Evolutionary conservation across 352 stramenopile genomes (phyloP), one percentile per base, ranked within the genome.

Genomic region (Blastocystis hominis): DNA sequence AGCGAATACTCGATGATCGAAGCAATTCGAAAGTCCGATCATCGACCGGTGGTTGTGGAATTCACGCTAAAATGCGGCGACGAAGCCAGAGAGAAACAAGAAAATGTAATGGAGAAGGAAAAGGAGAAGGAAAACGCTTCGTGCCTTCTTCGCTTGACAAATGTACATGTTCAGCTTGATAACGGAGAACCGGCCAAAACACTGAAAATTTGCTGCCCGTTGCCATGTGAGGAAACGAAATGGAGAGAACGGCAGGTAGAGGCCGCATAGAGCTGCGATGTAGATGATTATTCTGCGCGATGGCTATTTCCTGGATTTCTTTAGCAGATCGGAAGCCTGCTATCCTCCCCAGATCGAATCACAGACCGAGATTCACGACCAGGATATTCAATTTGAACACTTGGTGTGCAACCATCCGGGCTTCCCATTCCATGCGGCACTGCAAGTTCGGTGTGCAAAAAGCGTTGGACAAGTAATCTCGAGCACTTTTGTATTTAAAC

Each of bases 1-100:
- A 78, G 68, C 3, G 68, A 78, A 13, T 78, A 78, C 20, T 20
- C 13, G 2, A 78, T 78, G 68, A 56, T 44, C 53, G 68, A 78
- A 40, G 42, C 34, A 2, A 50, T 78, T 4, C 38, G 9, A 46
- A 56, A 78, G 36, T 78, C 68, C 9, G 68, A 78, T 38, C 68
- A 78, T 24, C 38, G 68, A 10, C 68, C 68, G 24, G 68, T 78
- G 3, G 30, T 61, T 3, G 59, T 40, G 34, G 68, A 78, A 56
- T 78, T 62, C 42, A 17, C 30, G 42, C 53, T 59, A 20, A 20
- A n/a, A 55, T 13, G n/a, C 24, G 20, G 34, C 6, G 24, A 42
- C 5, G 24, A 30, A 30, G 24, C 24, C 24, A 30, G 24, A 30
- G 24, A 30, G 24, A 30, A 30, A 30, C 24, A 30, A 30, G 24